phyloP scores from a whole-genome alignment of 1,139 yeast genomes.

The Blastobotrys petasosporus region DNA sequence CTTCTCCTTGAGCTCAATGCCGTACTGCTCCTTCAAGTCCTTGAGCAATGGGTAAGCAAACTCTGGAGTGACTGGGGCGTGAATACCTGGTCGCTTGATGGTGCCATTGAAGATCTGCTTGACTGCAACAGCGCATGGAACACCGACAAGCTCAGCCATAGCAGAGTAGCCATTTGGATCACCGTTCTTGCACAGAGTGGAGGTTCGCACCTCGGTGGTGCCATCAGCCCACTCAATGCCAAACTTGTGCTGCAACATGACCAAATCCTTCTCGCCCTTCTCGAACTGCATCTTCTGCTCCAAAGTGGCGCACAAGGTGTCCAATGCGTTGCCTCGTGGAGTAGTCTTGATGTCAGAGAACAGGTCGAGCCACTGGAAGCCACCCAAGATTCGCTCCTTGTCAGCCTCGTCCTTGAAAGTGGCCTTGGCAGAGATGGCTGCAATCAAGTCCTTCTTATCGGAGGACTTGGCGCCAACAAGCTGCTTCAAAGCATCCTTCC shows the following conservation, averaged over 20 bases:
- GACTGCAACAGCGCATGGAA: conserved; percentile 95
- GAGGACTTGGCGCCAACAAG: conserved; percentile 69
- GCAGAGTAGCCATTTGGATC: conserved; percentile 91
- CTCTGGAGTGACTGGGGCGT: conserved; percentile 90
- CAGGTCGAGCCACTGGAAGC: conserved; percentile 91
- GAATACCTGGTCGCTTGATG: conserved; percentile 72
- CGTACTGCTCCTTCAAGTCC: conserved; percentile 83
- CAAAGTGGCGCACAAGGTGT: conserved; percentile 91
- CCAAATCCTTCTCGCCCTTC: conserved; percentile 92
- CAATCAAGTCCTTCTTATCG: conserved; percentile 64
- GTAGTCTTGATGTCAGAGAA: conserved; percentile 69
- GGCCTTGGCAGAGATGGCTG: conserved; percentile 72
- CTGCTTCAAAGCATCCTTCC: conserved; percentile 83
- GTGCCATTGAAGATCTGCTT: conserved; percentile 81
- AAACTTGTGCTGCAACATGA: conserved; percentile 93
- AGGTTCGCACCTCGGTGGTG: conserved; percentile 80
- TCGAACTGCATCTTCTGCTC: conserved; percentile 96
- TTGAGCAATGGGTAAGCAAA: conserved; percentile 87
- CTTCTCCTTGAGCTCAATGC: conserved; percentile 84
- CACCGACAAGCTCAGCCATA: conserved; percentile 98
- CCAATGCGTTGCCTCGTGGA: conserved; percentile 92
- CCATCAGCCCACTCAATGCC: conserved; percentile 98
- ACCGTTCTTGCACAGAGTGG: conserved; percentile 94
- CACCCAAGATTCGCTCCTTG: conserved; percentile 78
- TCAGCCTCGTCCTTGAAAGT: conserved; percentile 76